These are phyloP conservation scores for Nissolia schottii DNA, from an alignment of 306 rosid species.

Conservation along the genomic window DNA sequence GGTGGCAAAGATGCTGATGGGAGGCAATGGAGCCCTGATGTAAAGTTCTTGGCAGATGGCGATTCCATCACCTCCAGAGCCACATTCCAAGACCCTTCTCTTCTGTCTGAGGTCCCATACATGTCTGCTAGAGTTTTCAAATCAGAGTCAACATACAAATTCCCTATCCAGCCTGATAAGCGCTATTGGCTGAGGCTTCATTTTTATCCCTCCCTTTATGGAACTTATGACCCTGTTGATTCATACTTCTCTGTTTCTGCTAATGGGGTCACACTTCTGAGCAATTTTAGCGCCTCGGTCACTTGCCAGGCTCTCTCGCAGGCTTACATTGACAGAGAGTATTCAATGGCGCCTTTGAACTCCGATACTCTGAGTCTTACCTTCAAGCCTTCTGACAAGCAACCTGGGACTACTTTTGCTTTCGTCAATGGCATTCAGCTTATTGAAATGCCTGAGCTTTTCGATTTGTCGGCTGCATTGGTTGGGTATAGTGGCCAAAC, in stretches of 20 bases:
- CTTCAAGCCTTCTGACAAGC: conserved; percentile 42
- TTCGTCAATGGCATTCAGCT: conserved; percentile 50
- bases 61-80: conserved; percentile 34
- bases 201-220: conserved; percentile 46
- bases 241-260: conserved; percentile 45
- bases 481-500: conserved; percentile 26
- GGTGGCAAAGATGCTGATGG: conserved; percentile 37
- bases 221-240: background rate
- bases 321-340: conserved; percentile 49
- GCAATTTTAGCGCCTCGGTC: conserved; percentile 43
- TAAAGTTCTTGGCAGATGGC: conserved; percentile 20
- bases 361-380: conserved; percentile 28
- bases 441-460: conserved; percentile 35
- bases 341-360: conserved; percentile 41
- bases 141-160: conserved; percentile 35
- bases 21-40: conserved; percentile 45
- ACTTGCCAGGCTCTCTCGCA: conserved; percentile 48
- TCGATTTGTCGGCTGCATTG: conserved; percentile 27
- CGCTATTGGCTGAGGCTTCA: conserved; percentile 56
- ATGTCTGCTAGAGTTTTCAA: conserved; percentile 48
- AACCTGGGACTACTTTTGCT: conserved; percentile 31
- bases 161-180: conserved; percentile 25
- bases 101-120: conserved; percentile 40
- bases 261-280: conserved; percentile 40
- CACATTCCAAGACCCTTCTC: conserved; percentile 47